Percentiles rank a stretch among this genome's conserved stretches.
Conservation (phyloP, 208 protist genomes). For the Phytomonas sp. region DNA sequence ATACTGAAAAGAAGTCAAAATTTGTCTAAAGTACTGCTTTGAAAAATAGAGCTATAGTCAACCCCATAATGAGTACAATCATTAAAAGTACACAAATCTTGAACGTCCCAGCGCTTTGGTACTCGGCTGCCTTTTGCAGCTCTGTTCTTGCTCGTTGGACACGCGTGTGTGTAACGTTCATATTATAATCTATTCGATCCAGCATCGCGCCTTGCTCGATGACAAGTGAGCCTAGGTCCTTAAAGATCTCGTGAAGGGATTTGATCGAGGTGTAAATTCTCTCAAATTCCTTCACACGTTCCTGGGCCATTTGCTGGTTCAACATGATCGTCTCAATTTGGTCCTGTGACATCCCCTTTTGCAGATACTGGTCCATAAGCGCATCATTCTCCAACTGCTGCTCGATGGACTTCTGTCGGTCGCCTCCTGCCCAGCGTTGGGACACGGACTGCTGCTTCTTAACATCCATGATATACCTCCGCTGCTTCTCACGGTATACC, state of each 20-base stretch:
- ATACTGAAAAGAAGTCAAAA: neutral
- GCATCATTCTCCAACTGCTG: slow-evolving; percentile 82
- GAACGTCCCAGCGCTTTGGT: slow-evolving; percentile 82
- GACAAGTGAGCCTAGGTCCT: slow-evolving; percentile 88
- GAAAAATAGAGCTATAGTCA: slow-evolving; percentile 83
- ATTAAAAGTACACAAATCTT: slow-evolving; percentile 90
- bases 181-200: slow-evolving; percentile 95
- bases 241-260: slow-evolving; percentile 92
- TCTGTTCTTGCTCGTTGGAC: slow-evolving; percentile 76
- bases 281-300: slow-evolving; percentile 91
- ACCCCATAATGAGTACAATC: slow-evolving; percentile 78
- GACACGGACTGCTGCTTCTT: slow-evolving; percentile 87
- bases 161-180: slow-evolving; percentile 82
- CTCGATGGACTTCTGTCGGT: slow-evolving; percentile 74
- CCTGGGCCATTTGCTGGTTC: slow-evolving; percentile 85
- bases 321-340: slow-evolving; percentile 90
- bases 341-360: slow-evolving; percentile 89
- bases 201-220: slow-evolving; percentile 93
- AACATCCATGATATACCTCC: slow-evolving; percentile 87
- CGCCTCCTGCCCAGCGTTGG: slow-evolving; percentile 75
- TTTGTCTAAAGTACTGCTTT: slow-evolving; percentile 26
- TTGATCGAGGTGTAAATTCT: slow-evolving; percentile 91
- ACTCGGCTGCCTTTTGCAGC: slow-evolving; percentile 84
- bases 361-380: slow-evolving; percentile 84
- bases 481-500: slow-evolving; percentile 83